These are phyloP conservation scores for Leptographium galeiforme DNA, from an alignment of 2,329 filamentous ascomycete species.

Conservation along the genomic window DNA sequence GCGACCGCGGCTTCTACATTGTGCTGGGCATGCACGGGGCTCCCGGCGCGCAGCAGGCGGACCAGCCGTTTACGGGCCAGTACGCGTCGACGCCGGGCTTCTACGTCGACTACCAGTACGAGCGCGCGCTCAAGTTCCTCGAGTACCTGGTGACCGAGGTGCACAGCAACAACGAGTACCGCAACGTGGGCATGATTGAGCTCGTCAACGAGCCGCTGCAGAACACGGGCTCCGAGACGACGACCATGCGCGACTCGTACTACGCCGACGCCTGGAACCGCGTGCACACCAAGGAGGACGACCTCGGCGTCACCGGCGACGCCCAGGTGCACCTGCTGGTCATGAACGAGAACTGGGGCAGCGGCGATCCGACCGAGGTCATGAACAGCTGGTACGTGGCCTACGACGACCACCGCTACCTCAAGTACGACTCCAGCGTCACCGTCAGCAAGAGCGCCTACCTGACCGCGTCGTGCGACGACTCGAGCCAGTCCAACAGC, in stretches of 20 bases:
- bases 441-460: slow-evolving; percentile 32
- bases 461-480: slow-evolving; percentile 34
- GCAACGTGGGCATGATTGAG: slow-evolving; percentile 45
- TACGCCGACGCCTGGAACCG: slow-evolving; percentile 31
- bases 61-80: slow-evolving; percentile 34
- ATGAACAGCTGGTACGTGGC: slow-evolving; percentile 30
- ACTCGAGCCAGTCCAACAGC: slow-evolving; percentile 26
- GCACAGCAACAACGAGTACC: slow-evolving; percentile 32
- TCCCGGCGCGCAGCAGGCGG: slow-evolving; percentile 31
- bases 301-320: slow-evolving; percentile 25
- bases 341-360: slow-evolving; percentile 39
- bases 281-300: slow-evolving; percentile 34
- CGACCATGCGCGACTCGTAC: slow-evolving; percentile 24
- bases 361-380: slow-evolving; percentile 35
- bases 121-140: slow-evolving; percentile 40
- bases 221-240: slow-evolving; percentile 12
- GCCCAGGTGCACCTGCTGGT: slow-evolving; percentile 37
- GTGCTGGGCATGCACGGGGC: slow-evolving; percentile 40
- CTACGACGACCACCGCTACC: slow-evolving; percentile 47
- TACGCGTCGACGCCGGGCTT: slow-evolving; percentile 29
- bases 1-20: slow-evolving; percentile 35
- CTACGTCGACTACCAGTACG: slow-evolving; percentile 42
- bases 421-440: slow-evolving; percentile 33
- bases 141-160: slow-evolving; percentile 39
- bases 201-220: slow-evolving; percentile 44